A percentile compares a stretch with the other conserved stretches of the same genome.
These are phyloP conservation scores for Harringtonia lauricola DNA, from an alignment of 2,329 filamentous ascomycete genomes.

Conservation along the genomic window DNA sequence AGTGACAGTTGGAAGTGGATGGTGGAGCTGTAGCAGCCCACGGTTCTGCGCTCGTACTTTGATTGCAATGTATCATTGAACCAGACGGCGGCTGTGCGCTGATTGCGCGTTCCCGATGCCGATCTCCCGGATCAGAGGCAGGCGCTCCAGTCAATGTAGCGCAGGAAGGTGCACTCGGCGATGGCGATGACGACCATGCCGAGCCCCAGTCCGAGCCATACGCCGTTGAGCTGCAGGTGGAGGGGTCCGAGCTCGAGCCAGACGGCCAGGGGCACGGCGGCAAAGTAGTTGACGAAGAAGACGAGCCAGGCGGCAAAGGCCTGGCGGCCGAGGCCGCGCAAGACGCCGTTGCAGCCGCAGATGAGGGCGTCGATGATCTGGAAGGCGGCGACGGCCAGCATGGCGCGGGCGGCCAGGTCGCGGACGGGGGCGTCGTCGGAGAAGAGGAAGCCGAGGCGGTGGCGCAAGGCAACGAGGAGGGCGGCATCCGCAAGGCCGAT, in stretches of 20 bases:
- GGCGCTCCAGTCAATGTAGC: not conserved
- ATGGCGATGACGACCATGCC: constrained; percentile 1
- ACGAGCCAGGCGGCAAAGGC: constrained; percentile 62
- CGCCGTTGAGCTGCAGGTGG: constrained; percentile 51
- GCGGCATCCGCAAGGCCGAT: constrained; percentile 49
- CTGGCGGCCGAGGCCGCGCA: constrained; percentile 60
- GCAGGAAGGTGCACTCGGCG: not conserved
- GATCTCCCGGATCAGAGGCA: no score
- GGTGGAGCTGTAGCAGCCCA: no score
- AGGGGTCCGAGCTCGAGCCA: constrained; percentile 50
- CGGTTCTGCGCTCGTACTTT: no score
- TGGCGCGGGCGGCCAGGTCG: constrained; percentile 39
- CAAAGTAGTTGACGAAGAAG: constrained; percentile 58
- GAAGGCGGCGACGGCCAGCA: constrained; percentile 60
- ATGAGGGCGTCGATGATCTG: constrained; percentile 62
- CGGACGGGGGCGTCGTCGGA: constrained; percentile 46
- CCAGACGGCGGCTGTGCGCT: no score
- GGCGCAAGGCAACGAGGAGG: constrained; percentile 44
- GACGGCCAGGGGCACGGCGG: constrained; percentile 62
- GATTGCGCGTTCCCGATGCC: no score
- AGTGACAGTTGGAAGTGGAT: no score
- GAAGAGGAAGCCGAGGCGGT: constrained; percentile 51
- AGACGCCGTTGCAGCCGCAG: constrained; percentile 54
- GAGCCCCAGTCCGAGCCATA: constrained; percentile 44
- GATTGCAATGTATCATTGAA: no score